Evolutionary conservation across 2,329 filamentous ascomycete genomes (phyloP), one percentile per base, ranked within the genome.

Genomic region (Emergomyces africanus): DNA sequence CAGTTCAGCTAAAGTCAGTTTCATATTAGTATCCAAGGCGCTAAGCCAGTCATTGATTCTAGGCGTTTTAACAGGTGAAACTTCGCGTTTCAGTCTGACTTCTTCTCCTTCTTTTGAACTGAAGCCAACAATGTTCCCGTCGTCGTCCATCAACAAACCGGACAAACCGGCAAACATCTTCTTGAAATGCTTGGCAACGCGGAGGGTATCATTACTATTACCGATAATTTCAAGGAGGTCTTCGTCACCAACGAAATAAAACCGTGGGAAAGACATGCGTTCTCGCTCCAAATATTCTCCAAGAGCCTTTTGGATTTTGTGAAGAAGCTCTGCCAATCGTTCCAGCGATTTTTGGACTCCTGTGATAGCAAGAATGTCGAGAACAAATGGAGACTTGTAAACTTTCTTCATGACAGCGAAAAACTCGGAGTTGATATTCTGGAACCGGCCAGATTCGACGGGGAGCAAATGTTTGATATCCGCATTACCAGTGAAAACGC

Each of bases 341-440:
- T 99, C 95, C 5, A 99, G 77, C 1, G 91, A 96, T 72, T 96
- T 96, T 69, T 99, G 94, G 0, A 96, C 90, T 54, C 94, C 94
- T 12, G 90, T 88, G 60, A 99, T 99, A 64, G 90, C 90, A 59
- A 99, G 84, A 1, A 99, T 92, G 71, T 99, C 95, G 51, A 99
- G 82, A 6, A 99, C 90, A 67, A 91, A 94, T 0, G 94, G 92
- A 57, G 92, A 91, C 72, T 96, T 95, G 76, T 95, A 92, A 50
- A 97, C 94, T 73, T 97, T 99, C 78, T 97, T 97, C 89, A 99
- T 96, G 46, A 99, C 90, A n/a, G 90, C 85, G 69, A 95, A 87
- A 77, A 99, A 99, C 72, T 99, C 92, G 62, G 90, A 95, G 75
- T 99, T 99, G 79, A 99, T 99, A 75, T 97, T 99, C 70, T 96